Conservation (phyloP, 441 rosid genomes). For the Gossypium davidsonii region DNA sequence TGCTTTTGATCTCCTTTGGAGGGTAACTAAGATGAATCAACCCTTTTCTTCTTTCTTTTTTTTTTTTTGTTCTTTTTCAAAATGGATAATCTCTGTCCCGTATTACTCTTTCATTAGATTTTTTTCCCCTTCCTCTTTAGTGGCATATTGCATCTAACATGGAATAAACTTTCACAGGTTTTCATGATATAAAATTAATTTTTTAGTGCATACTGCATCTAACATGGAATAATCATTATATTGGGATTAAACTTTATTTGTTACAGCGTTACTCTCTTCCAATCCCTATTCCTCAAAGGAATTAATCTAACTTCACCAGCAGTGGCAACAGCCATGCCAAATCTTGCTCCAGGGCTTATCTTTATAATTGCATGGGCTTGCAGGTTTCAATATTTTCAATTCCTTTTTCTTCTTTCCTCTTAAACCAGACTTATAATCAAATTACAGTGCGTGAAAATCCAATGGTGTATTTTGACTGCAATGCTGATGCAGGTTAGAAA, state of each 20-base stretch:
- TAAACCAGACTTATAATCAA: background rate
- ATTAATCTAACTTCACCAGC: conserved; percentile 75
- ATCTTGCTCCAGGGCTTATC: conserved; percentile 77
- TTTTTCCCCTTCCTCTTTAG: background rate
- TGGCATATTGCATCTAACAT: background rate
- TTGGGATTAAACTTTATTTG: background rate
- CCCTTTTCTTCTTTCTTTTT: background rate
- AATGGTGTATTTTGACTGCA: background rate
- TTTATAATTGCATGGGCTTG: conserved; percentile 70
- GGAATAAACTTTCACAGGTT: no score
- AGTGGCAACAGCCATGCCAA: conserved; percentile 91
- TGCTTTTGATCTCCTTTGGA: conserved; percentile 58
- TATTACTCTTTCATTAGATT: background rate
- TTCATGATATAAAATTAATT: background rate
- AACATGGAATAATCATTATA: no score
- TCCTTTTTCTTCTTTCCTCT: background rate
- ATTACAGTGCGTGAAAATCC: background rate
- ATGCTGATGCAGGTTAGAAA: conserved; percentile 51
- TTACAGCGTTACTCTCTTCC: conserved; percentile 71
- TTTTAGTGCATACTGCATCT: no score
- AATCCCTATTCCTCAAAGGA: conserved; percentile 61
- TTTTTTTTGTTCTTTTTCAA: background rate
- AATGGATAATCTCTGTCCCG: background rate
- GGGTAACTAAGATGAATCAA: conserved; percentile 39
- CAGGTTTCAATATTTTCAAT: conserved; percentile 27